phyloP scores from a whole-genome alignment of 2,329 filamentous ascomycete genomes.

The Ambrosiella xylebori region DNA sequence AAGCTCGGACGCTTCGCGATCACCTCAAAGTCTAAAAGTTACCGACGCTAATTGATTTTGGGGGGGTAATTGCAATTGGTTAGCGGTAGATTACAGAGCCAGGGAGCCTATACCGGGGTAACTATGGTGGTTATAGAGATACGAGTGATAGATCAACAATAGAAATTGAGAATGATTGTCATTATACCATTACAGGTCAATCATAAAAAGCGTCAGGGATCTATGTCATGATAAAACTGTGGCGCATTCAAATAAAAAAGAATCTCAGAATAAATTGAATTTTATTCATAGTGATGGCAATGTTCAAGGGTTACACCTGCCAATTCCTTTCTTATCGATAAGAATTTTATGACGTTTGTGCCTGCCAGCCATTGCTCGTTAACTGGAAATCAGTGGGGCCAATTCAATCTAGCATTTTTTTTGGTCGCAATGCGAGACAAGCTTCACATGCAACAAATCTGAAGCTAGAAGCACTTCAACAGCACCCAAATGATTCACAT shows the following conservation, averaged over 20 bases:
- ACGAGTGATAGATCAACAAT: too few relatives aligned
- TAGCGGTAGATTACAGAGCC: neutral
- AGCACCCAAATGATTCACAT: too few relatives aligned
- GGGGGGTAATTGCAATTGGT: neutral
- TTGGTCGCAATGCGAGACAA: neutral
- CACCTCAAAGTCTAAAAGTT: neutral
- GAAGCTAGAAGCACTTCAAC: neutral
- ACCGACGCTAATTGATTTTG: neutral
- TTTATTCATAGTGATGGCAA: too few relatives aligned
- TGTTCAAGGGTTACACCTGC: neutral
- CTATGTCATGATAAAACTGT: too few relatives aligned
- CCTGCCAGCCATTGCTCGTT: neutral
- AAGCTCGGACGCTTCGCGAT: neutral
- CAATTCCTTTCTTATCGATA: neutral
- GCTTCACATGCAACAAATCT: neutral
- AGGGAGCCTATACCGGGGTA: neutral
- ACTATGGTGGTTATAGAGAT: neutral
- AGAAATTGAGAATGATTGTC: too few relatives aligned
- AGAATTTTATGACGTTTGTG: neutral
- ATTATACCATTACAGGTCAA: too few relatives aligned
- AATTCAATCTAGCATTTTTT: neutral
- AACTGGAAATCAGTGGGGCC: slow-evolving; percentile 2
- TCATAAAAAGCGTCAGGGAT: too few relatives aligned
- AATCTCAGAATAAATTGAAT: too few relatives aligned
- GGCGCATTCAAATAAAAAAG: too few relatives aligned